Evolutionary conservation across 75 land plant species (phyloP), one percentile per base, ranked within the genome.

Genomic region (Cupressus sempervirens): DNA sequence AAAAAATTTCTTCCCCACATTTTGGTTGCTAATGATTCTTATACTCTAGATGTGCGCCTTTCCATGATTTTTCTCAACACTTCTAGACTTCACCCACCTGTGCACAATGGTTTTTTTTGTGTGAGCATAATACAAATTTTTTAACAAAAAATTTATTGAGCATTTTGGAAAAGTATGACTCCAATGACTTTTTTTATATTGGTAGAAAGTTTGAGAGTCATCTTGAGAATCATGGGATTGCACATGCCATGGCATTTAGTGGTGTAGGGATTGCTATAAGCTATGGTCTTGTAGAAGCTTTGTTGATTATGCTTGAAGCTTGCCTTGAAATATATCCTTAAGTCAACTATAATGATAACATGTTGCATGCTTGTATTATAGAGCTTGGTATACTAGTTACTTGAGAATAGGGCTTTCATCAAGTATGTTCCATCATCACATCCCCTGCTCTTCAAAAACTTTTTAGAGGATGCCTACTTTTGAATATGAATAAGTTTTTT

Each of bases 61-160:
- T 85, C 91, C n/a, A 86, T 87, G 18, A 81, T 90, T 8, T 84
- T 90, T n/a, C 80, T 52, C n/a, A 84, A 90, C 50, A 86, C 90
- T 0, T 88, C 88, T 82, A 81, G 85, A 2, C 41, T 86, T 11
- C 52, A 56, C 23, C 52, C 83, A 3, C 12, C 68, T 70, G 84
- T 48, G 80, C 79, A 40, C 84, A 45, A 29, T 86, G 87, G 87
- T 86, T 86, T 54, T 86, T 86, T 26, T 34, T 86, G 38, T 65
- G 87, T 14, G 87, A 86, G 45, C 87, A 86, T 85, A 87, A 86
- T 35, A 86, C 87, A 14, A 0, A 85, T 12, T 86, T 86, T 58
- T 62, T 80, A 18, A 38, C 56, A 26, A 53, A 86, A 56, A 86
- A 86, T 85, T 74, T 86, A 38, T 23, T 86, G 56, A 45, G 53